phyloP scores from a whole-genome alignment of 257 asterid genomes.

The Cinchona pubescens region DNA sequence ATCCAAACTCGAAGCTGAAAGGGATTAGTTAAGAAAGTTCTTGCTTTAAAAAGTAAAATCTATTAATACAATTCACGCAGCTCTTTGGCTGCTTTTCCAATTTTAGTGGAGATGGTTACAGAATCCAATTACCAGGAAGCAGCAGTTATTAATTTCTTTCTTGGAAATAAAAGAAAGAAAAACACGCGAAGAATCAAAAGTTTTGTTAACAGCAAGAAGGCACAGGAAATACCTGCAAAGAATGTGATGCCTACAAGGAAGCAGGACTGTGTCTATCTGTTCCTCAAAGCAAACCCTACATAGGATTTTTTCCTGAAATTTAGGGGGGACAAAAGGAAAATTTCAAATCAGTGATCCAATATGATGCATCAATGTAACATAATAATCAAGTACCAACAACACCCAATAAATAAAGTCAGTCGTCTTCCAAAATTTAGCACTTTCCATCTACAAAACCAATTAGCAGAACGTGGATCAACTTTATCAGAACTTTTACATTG shows the following conservation, averaged over 20 bases:
- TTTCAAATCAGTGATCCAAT: constrained; percentile 10
- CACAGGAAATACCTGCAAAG: constrained; percentile 71
- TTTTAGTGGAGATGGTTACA: background rate
- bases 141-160: background rate
- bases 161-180: background rate
- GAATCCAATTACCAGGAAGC: background rate
- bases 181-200: background rate
- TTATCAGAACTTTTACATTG: background rate
- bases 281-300: constrained; percentile 93
- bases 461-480: background rate
- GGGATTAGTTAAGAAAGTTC: background rate
- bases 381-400: background rate
- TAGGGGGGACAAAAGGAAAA: background rate
- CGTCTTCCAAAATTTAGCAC: background rate
- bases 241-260: constrained; percentile 88
- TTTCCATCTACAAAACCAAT: background rate
- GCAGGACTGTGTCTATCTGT: constrained; percentile 72
- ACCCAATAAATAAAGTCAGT: background rate
- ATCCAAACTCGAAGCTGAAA: background rate
- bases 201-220: background rate
- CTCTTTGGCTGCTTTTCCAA: background rate
- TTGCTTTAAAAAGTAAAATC: background rate
- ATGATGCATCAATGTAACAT: background rate
- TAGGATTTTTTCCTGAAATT: constrained; percentile 75
- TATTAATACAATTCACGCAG: background rate